Base-by-base conservation (phyloP, 2,329 filamentous ascomycete species). In the Sarocladium kiliense region DNA sequence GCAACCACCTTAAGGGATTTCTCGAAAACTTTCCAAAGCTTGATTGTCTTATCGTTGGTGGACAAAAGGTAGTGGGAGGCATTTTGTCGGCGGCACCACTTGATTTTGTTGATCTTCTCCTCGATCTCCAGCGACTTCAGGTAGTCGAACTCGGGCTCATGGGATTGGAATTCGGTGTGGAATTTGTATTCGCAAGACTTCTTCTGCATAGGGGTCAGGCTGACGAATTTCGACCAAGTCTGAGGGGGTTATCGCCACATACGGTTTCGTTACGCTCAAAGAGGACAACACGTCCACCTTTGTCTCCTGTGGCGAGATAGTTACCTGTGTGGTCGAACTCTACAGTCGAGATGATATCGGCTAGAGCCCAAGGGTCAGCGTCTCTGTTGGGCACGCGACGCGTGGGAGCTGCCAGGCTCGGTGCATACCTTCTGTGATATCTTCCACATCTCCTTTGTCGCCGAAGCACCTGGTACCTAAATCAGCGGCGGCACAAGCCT, bases 61-160 rank as follows among this genome's bases (percentile, higher is more conserved):
- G 94, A 97, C 56, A 99, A 84, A 54, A 99, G 85, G 73, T 96
- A 99, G 77, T 99, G 94, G 55, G 94, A 97, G 59, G 93, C 89
- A 79, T 99, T 99, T 75, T 97, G 93, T 74, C 94, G 87, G 69
- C 89, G 87, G 74, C 94, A 99, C 94, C 94, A 99, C 75, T 97
- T 99, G 77, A 99, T 99, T 81, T 99, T 99, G 82, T 99, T 99
- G 82, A 99, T 99, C 79, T 99, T 99, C 76, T 99, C 94, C 81
- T 99, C 94, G 68, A 99, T 99, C 75, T 99, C 94, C 64, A 99
- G 82, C 32, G 94, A 99, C 76, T 99, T 99, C 62, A 99, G 84
- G 72, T 99, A 99, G 74, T 99, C 94, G 74, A 99, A 99, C 74
- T 99, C 94, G 60, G 94, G 94, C 71, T 99, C 94, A 77, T 99